Percentiles rank a stretch among this genome's conserved stretches.
phyloP scores from a whole-genome alignment of 2,329 filamentous ascomycete genomes.

The Lecanicillium sp. region DNA sequence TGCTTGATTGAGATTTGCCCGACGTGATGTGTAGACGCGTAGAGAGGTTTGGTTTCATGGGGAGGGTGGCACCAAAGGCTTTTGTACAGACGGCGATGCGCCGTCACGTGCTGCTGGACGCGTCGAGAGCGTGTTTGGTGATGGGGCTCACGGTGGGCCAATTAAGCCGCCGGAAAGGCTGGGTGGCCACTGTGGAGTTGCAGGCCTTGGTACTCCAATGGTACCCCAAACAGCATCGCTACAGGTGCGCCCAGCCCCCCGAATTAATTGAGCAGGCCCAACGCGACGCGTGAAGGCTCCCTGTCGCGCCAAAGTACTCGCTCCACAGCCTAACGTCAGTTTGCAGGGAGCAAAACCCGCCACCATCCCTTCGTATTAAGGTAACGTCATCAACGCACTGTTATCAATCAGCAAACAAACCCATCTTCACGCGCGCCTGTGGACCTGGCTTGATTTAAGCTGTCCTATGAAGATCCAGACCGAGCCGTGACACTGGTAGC shows the following conservation, averaged over 20 bases:
- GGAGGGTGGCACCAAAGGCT: constrained; percentile 23
- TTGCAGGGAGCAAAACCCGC: constrained; percentile 7
- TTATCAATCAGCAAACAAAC: constrained; percentile 25
- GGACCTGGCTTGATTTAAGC: constrained; percentile 12
- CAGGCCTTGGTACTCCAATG: constrained; percentile 7
- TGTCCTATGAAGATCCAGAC: constrained; percentile 5
- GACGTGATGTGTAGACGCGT: constrained; percentile 19
- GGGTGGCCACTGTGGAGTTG: constrained; percentile 7
- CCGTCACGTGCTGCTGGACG: constrained; percentile 29
- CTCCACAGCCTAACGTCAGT: too few species aligned
- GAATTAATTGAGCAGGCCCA: constrained; percentile 3
- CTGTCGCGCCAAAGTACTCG: constrained; percentile 16
- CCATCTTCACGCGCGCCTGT: constrained; percentile 13
- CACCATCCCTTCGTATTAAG: constrained; percentile 14
- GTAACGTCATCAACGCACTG: constrained; percentile 10
- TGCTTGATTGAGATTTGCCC: constrained; percentile 14
- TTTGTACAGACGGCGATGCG: constrained; percentile 28
- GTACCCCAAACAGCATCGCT: constrained; percentile 9
- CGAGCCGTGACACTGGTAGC: constrained; percentile 11
- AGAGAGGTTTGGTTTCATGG: constrained; percentile 11
- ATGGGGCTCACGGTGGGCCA: constrained; percentile 14
- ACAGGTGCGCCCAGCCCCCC: constrained; percentile 11
- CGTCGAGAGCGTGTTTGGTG: constrained; percentile 22
- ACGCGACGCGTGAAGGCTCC: constrained; percentile 13
- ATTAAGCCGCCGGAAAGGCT: constrained; percentile 13